Conservation (phyloP, 2,329 filamentous ascomycete genomes). For the Alternaria solani region DNA sequence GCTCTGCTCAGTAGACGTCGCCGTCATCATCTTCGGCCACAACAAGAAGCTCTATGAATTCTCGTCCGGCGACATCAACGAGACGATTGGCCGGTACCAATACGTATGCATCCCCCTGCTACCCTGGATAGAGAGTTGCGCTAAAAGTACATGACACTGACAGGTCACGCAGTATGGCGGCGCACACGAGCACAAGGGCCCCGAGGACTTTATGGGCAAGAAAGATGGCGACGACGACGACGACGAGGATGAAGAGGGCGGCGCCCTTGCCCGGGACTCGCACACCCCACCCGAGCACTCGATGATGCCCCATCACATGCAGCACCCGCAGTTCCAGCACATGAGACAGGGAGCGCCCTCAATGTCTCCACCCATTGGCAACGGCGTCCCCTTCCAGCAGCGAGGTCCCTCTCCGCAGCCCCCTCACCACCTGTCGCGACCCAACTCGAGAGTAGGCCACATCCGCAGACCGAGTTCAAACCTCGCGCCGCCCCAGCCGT, state of each 20-base stretch:
- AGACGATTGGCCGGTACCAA: constrained; percentile 86
- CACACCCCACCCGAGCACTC: constrained; percentile 68
- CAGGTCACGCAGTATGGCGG: constrained; percentile 75
- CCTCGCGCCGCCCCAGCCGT: constrained; percentile 70
- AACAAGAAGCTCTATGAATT: constrained; percentile 99
- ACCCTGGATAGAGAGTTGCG: constrained; percentile 8
- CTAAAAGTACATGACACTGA: constrained; percentile 39
- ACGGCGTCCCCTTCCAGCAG: constrained; percentile 71
- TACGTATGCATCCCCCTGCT: constrained; percentile 70
- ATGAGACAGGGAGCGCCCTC: constrained; percentile 84
- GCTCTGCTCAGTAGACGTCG: constrained; percentile 96
- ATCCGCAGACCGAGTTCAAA: constrained; percentile 77
- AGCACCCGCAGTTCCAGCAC: constrained; percentile 73
- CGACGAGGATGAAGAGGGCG: constrained; percentile 76
- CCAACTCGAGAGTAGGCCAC: constrained; percentile 77
- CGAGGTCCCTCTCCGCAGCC: constrained; percentile 86
- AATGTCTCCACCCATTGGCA: constrained; percentile 85
- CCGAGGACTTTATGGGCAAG: constrained; percentile 86
- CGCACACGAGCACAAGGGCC: constrained; percentile 95
- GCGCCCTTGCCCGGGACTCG: constrained; percentile 75
- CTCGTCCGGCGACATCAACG: constrained; percentile 91
- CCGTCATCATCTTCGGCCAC: constrained; percentile 97
- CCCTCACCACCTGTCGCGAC: constrained; percentile 72
- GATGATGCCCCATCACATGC: constrained; percentile 58
- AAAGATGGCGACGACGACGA: constrained; percentile 77